Conservation (phyloP, 306 rosid genomes). For the Astragalus glycyphyllos region DNA sequence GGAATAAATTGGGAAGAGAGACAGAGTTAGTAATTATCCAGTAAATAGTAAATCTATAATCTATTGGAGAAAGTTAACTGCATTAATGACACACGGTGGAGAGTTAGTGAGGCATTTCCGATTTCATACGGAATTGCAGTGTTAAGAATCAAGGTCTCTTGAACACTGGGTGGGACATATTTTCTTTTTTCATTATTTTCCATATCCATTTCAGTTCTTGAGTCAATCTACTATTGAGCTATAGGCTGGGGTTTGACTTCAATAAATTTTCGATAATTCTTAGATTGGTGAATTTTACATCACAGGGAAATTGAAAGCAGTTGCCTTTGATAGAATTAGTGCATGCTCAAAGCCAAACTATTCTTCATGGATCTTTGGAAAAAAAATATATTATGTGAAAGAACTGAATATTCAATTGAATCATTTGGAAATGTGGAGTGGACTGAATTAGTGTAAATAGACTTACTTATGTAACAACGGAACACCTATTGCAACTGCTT, state of each 20-base stretch:
- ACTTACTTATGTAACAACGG: no score
- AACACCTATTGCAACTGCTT: no score
- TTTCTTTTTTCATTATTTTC: not conserved
- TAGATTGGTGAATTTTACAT: not conserved
- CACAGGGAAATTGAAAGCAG: not conserved
- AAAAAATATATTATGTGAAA: not conserved
- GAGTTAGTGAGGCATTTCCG: not conserved
- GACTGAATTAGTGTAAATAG: not conserved
- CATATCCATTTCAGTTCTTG: not conserved
- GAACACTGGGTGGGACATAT: not conserved
- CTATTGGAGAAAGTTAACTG: no score
- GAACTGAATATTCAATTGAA: not conserved
- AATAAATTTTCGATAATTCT: not conserved
- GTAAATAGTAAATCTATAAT: not conserved
- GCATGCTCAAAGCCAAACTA: not conserved
- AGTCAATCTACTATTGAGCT: not conserved
- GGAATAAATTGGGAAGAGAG: not conserved
- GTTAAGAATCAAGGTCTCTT: not conserved
- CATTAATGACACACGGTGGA: no score
- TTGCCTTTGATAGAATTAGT: not conserved
- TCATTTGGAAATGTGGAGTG: not conserved
- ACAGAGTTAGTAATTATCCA: not conserved
- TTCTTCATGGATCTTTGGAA: constrained; percentile 9
- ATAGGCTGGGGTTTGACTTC: not conserved
- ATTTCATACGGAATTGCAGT: not conserved